Evolutionary conservation across 2,329 filamentous ascomycete genomes (phyloP).

Genomic region (Beauveria sp.): DNA sequence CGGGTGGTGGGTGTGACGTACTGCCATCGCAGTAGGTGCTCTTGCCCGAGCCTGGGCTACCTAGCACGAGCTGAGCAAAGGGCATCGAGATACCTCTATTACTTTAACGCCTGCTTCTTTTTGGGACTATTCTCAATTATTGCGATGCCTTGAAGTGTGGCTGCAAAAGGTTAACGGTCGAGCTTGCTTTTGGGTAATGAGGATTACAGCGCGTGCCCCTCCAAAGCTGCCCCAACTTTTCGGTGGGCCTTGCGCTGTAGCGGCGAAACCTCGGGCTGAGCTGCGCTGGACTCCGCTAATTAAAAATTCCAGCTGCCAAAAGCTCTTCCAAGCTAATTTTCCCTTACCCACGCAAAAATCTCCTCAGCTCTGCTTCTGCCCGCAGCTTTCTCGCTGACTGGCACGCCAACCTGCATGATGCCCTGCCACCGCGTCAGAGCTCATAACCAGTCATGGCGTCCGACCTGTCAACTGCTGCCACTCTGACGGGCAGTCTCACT

Average conservation of each 20-base stretch:
- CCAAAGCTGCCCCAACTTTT: conserved; percentile 4
- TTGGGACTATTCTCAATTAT: background rate
- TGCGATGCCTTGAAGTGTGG: background rate
- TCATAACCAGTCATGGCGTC: conserved; percentile 32
- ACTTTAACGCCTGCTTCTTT: background rate
- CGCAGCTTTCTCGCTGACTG: background rate
- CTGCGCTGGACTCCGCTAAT: background rate
- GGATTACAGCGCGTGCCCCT: conserved; percentile 5
- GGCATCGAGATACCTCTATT: conserved; percentile 34
- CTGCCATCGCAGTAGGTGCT: conserved; percentile 97
- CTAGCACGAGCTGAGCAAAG: conserved; percentile 73
- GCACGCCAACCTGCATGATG: conserved; percentile 26
- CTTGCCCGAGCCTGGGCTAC: conserved; percentile 92
- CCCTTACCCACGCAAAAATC: conserved; percentile 12
- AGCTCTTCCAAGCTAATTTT: conserved; percentile 3
- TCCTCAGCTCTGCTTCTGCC: background rate
- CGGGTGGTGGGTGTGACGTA: conserved; percentile 29
- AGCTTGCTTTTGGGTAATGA: background rate
- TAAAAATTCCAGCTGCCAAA: background rate
- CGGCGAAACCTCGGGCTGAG: conserved; percentile 11
- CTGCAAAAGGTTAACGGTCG: background rate
- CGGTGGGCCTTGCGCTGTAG: conserved; percentile 4
- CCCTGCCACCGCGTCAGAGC: conserved; percentile 24
- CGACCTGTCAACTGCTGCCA: conserved; percentile 30
- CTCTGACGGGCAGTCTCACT: conserved; percentile 24